Evolutionary conservation across 1,284 basidiomycete genomes (phyloP).

Genomic region (Sanghuangporus weigelae): DNA sequence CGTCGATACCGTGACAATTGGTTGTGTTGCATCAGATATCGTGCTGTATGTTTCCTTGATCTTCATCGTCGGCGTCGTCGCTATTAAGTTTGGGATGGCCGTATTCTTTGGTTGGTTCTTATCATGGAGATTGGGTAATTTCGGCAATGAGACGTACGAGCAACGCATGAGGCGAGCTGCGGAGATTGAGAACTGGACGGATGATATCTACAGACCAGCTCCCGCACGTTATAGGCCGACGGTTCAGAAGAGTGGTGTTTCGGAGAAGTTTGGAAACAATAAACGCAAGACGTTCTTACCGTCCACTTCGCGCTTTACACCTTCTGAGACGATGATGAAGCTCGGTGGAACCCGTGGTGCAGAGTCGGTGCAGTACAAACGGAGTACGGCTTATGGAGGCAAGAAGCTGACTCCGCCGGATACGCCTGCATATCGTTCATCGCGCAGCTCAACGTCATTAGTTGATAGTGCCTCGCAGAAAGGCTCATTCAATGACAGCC

Average conservation of each 20-base stretch:
- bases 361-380: constrained; percentile 58
- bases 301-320: constrained; percentile 83
- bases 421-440: constrained; percentile 68
- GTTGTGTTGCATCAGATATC: constrained; percentile 92
- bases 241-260: constrained; percentile 62
- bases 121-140: constrained; percentile 90
- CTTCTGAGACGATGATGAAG: constrained; percentile 64
- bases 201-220: constrained; percentile 93
- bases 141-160: constrained; percentile 90
- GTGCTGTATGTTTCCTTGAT: constrained; percentile 94
- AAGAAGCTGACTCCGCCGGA: constrained; percentile 67
- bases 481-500: constrained; percentile 52
- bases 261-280: constrained; percentile 40
- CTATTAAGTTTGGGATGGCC: constrained; percentile 95
- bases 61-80: constrained; percentile 96
- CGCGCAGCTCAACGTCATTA: constrained; percentile 81
- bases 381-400: constrained; percentile 48
- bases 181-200: constrained; percentile 95
- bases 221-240: constrained; percentile 91
- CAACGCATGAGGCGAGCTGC: constrained; percentile 88
- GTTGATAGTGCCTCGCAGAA: constrained; percentile 37
- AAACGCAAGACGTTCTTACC: constrained; percentile 72
- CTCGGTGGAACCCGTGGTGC: constrained; percentile 57
- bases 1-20: constrained; percentile 91
- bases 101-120: constrained; percentile 98